These are phyloP conservation scores for Purpureocillium takamizusanense DNA, from an alignment of 2,329 filamentous ascomycete genomes.

Conservation along the genomic window DNA sequence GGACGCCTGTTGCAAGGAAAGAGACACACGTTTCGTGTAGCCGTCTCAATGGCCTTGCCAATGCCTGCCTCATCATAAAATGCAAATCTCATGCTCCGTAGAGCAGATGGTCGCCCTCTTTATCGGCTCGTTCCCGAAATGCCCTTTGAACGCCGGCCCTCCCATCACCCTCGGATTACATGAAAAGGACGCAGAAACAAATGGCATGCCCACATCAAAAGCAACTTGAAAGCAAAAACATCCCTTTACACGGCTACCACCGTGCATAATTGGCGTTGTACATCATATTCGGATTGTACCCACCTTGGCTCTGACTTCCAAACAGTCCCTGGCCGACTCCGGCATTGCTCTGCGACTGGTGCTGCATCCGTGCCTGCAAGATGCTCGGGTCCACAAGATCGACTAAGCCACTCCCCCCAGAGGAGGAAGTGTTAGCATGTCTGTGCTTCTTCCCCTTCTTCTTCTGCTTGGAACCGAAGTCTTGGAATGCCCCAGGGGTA, in stretches of 20 bases:
- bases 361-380: slow-evolving; percentile 94
- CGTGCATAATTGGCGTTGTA: slow-evolving; percentile 64
- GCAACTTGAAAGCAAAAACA: slow-evolving; percentile 13
- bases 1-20: slow-evolving; percentile 19
- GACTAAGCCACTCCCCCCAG: slow-evolving; percentile 96
- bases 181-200: slow-evolving; percentile 9
- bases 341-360: slow-evolving; percentile 72
- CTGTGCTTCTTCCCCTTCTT: slow-evolving; percentile 99
- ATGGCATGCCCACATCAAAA: slow-evolving; percentile 8
- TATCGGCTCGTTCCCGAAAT: slow-evolving; percentile 11
- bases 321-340: slow-evolving; percentile 85
- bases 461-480: slow-evolving; percentile 94
- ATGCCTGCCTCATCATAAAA: slow-evolving; percentile 22
- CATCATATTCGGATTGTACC: slow-evolving; percentile 84
- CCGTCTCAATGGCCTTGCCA: slow-evolving; percentile 12
- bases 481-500: slow-evolving; percentile 77
- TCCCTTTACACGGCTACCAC: slow-evolving; percentile 41
- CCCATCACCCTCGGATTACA: slow-evolving; percentile 4
- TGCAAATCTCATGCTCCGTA: slow-evolving; percentile 17
- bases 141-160: slow-evolving; percentile 17
- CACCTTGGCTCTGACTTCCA: slow-evolving; percentile 84
- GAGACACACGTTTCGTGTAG: not conserved
- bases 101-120: slow-evolving; percentile 14
- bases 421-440: slow-evolving; percentile 99
- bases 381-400: slow-evolving; percentile 99